Conservation (phyloP, 2,329 filamentous ascomycete genomes). For the Curvularia sp. region DNA sequence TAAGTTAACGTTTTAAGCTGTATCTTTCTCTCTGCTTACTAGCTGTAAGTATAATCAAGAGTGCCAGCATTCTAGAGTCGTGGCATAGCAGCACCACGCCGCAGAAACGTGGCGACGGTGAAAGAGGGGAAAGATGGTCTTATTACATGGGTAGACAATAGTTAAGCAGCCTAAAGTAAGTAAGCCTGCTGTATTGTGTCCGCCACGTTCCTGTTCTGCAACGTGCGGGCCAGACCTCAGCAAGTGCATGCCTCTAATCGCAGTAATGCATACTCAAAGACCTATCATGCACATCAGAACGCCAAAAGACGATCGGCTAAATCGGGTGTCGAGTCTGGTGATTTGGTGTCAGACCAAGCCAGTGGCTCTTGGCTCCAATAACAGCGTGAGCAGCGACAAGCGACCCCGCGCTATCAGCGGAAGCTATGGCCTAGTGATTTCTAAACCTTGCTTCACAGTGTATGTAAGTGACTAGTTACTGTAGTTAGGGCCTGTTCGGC, state of each 20-base stretch:
- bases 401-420: background rate
- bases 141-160: background rate
- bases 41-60: background rate
- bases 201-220: no score
- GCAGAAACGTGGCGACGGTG: background rate
- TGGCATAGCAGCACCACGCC: background rate
- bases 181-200: no score
- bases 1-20: background rate
- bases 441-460: background rate
- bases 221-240: no score
- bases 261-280: no score
- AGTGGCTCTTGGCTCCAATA: background rate
- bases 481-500: no score
- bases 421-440: background rate
- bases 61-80: background rate
- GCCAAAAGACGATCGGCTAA: no score
- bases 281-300: no score
- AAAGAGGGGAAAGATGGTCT: slow-evolving; percentile 1
- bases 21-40: background rate
- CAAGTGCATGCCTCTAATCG: no score
- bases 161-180: no score
- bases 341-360: background rate
- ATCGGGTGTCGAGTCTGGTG: no score
- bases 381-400: background rate
- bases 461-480: no score